phyloP scores from a whole-genome alignment of 129 eudicot genomes.

The Flaveria trinervia region DNA sequence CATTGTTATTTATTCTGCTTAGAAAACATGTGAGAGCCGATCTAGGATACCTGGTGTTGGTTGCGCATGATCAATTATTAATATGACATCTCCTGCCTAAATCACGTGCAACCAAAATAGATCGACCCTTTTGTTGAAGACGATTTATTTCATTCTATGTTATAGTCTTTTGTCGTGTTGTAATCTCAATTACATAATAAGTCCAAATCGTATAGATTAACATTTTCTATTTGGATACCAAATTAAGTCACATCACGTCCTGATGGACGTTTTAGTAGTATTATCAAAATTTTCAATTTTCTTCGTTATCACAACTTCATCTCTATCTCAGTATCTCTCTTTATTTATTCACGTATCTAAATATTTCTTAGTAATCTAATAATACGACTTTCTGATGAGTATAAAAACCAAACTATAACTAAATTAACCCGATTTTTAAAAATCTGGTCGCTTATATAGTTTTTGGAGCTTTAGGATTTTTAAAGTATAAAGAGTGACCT shows the following conservation, averaged over 20 bases:
- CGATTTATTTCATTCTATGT: neutral
- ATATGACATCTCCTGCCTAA: neutral
- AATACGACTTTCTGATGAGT: too few relatives aligned
- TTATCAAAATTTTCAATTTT: neutral
- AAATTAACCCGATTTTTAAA: too few relatives aligned
- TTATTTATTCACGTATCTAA: too few relatives aligned
- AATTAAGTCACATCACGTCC: neutral
- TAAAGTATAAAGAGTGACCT: too few relatives aligned
- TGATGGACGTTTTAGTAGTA: neutral
- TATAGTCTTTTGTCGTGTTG: neutral
- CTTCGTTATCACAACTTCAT: too few relatives aligned
- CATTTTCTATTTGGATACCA: neutral
- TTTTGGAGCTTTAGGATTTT: too few relatives aligned
- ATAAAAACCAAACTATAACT: too few relatives aligned
- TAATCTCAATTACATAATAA: neutral
- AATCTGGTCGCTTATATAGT: too few relatives aligned
- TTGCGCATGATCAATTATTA: neutral
- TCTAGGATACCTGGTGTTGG: neutral
- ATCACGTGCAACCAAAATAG: slow-evolving; percentile 6
- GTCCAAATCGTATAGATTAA: neutral
- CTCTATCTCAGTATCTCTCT: too few relatives aligned
- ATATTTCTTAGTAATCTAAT: too few relatives aligned
- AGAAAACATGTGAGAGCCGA: neutral
- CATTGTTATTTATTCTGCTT: neutral
- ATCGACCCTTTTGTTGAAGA: neutral